Evolutionary conservation across 441 rosid genomes (phyloP).

Genomic region (Kokia cookei): DNA sequence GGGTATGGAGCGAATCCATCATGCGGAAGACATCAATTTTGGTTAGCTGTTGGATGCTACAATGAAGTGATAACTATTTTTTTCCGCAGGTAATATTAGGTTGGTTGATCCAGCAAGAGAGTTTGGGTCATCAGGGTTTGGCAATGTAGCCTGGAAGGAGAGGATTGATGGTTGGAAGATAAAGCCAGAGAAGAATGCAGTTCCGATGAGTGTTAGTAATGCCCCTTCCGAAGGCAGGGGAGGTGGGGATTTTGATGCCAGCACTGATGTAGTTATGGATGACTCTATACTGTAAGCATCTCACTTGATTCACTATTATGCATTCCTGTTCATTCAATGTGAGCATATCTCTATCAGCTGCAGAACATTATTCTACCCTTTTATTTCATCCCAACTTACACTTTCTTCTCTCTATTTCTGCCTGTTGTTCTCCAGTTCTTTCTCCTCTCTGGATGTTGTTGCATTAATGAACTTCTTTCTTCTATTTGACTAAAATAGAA

Average conservation of each 20-base stretch:
- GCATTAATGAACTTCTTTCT: background rate
- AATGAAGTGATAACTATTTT: conserved; percentile 2
- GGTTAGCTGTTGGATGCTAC: background rate
- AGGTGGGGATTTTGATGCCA: conserved; percentile 75
- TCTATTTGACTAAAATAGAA: background rate
- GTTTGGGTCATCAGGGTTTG: conserved; percentile 58
- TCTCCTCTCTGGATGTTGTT: background rate
- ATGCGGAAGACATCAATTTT: conserved; percentile 41
- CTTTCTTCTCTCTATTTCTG: background rate
- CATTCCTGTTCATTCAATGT: background rate
- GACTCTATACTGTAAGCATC: conserved; percentile 79
- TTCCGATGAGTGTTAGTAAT: conserved; percentile 78
- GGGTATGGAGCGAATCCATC: conserved; percentile 37
- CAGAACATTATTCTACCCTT: background rate
- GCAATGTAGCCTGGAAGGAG: conserved; percentile 98
- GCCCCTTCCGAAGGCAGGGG: conserved; percentile 76
- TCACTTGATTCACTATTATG: background rate
- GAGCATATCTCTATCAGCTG: background rate
- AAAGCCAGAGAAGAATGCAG: conserved; percentile 88
- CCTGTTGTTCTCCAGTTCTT: background rate
- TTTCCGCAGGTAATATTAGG: conserved; percentile 58
- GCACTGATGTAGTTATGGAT: conserved; percentile 83
- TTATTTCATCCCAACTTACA: background rate
- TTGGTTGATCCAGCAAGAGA: conserved; percentile 70
- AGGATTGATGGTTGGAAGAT: conserved; percentile 98